Evolutionary conservation across 1,284 basidiomycete species (phyloP).

Genomic region (Wolfiporia cocos): DNA sequence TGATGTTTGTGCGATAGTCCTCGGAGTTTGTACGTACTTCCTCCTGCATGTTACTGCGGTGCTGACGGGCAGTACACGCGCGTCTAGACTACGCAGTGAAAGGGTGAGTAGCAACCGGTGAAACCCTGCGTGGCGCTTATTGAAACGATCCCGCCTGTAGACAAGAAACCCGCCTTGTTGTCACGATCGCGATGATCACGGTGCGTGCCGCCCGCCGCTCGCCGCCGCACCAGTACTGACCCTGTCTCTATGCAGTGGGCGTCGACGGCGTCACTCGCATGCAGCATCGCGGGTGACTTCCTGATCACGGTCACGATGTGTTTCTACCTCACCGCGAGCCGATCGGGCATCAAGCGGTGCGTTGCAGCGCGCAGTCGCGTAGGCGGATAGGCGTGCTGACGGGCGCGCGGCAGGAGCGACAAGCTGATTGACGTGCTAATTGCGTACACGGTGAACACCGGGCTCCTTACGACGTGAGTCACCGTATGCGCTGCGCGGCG

Average conservation of each 20-base stretch:
- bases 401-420: conserved; percentile 1
- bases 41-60: too few relatives aligned
- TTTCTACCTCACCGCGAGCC: conserved; percentile 2
- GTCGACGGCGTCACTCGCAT: conserved; percentile 5
- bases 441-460: conserved; percentile 6
- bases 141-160: too few relatives aligned
- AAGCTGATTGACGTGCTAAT: conserved; percentile 8
- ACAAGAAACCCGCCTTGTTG: neutral
- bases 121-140: too few relatives aligned
- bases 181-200: conserved; percentile 4
- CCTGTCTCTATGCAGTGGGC: conserved; percentile 6
- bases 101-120: too few relatives aligned
- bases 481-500: neutral
- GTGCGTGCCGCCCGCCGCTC: too few relatives aligned
- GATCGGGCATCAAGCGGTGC: conserved; percentile 3
- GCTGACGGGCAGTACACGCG: too few relatives aligned
- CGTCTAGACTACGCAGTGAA: too few relatives aligned
- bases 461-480: conserved; percentile 3
- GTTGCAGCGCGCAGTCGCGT: too few relatives aligned
- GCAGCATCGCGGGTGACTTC: conserved; percentile 5
- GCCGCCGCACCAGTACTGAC: too few relatives aligned
- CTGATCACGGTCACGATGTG: conserved; percentile 4
- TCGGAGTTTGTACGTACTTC: too few relatives aligned
- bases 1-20: too few relatives aligned
- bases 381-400: too few relatives aligned